Base-by-base conservation (phyloP, 495 filamentous ascomycete genomes). In the Hypoxylon subgilvum region DNA sequence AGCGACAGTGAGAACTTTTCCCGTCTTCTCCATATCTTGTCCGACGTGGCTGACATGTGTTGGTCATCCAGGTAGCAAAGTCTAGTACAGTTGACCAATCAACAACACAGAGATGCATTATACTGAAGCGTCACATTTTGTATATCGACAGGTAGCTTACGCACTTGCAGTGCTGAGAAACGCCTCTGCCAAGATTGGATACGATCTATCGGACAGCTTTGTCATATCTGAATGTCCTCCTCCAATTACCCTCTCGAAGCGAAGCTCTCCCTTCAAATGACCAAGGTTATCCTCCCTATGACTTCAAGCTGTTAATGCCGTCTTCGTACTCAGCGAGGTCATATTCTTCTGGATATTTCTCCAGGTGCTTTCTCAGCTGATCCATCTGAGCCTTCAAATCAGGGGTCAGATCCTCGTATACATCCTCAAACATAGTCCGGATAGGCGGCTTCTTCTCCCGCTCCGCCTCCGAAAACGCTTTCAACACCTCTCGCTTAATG, bases 301-400 rank as follows among this genome's bases (percentile, higher is more conserved):
- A 36, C 8, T 72, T 67, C 39, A 93, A 66, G 41, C 86, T 89
- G 10, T 88, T 85, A 25, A 82, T 82, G 2, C 92, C 92, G 30
- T 81, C 87, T 66, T 96, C 88, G 74, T 84, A 93, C 49, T 85
- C 83, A 27, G 78, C 81, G 23, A 95, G 49, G 69, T 97, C 91
- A 74, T 99, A 99, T 76, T 99, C 94, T 7, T 88, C 84, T 0
- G 94, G 93, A 78, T 97, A 99, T 61, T 82, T 85, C 67, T 92
- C 86, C 21, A 99, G 57, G 36, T 96, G 78, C 1, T 82, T 77
- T 72, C 77, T 90, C 52, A 99, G 74, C 74, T 90, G 84, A 60
- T 76, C 75, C 82, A 92, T 90, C 77, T 99, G 95, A 53, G 74
- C 81, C 70, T 77, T 82, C 36, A 87, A 77, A 56, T 97, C 94